These are phyloP conservation scores for Kwoniella europaea DNA, from an alignment of 768 basidiomycete genomes.

Conservation along the genomic window DNA sequence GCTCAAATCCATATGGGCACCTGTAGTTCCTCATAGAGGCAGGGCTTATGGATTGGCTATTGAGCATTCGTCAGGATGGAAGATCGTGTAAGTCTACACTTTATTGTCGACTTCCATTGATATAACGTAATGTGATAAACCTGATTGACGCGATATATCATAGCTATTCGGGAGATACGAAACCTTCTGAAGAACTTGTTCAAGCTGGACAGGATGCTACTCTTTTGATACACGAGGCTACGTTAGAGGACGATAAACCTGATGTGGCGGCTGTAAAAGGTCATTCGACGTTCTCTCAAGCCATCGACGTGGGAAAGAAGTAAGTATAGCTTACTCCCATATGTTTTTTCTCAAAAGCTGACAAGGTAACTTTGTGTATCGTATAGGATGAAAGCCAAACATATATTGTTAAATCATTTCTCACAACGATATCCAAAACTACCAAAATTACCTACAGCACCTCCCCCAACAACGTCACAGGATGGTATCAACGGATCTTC, in stretches of 20 bases:
- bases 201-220: slow-evolving; percentile 71
- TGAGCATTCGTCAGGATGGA: slow-evolving; percentile 74
- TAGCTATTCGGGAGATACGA: slow-evolving; percentile 92
- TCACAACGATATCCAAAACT: slow-evolving; percentile 91
- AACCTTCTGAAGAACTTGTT: slow-evolving; percentile 72
- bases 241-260: slow-evolving; percentile 81
- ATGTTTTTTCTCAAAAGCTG: no score
- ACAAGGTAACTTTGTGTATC: neutral
- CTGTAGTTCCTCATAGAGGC: slow-evolving; percentile 75
- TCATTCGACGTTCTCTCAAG: slow-evolving; percentile 89
- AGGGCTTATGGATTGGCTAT: slow-evolving; percentile 74
- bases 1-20: slow-evolving; percentile 68
- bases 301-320: slow-evolving; percentile 75
- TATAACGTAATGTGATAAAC: no score
- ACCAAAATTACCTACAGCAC: slow-evolving; percentile 63
- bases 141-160: neutral
- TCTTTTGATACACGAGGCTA: slow-evolving; percentile 90
- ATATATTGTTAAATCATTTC: slow-evolving; percentile 92
- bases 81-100: slow-evolving; percentile 67
- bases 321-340: slow-evolving; percentile 57
- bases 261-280: slow-evolving; percentile 75
- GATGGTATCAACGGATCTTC: slow-evolving; percentile 5
- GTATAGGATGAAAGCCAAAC: slow-evolving; percentile 78
- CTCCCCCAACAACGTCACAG: slow-evolving; percentile 30
- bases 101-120: neutral